Evolutionary conservation across 2,329 filamentous ascomycete species (phyloP), one percentile per base, ranked within the genome.

Genomic region (Stachybotrys echinatus): DNA sequence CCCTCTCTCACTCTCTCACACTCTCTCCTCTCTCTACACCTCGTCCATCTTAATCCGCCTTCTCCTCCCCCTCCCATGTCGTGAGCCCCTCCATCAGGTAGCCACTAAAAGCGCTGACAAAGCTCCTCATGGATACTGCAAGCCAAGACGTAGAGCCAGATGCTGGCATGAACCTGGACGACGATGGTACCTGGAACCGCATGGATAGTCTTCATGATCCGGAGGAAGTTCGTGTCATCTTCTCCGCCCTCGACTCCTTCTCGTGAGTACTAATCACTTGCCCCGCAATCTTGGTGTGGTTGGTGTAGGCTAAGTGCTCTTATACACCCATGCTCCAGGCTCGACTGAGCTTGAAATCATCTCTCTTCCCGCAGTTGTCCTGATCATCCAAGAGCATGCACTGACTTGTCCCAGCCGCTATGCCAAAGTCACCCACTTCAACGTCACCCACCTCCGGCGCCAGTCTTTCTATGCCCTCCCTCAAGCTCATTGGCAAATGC

Each of bases 401-500:
- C 10, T 10, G 14, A 34, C 55, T 23, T 20, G 39, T 45, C 45
- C 34, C 58, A 95, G 90, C 49, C 88, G 92, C 69, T 96, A 96
- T 66, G 85, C 88, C 55, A 87, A 85, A 60, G 81, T 84, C 21
- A 88, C 92, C 5, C 92, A 97, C 66, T 88, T 88, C 72, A 95
- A 95, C 68, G 86, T 88, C 55, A 97, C 92, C 5, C 92, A 97
- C 67, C 79, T 92, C 18, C 86, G 94, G 20, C 85, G 95, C 23
- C 91, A 94, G 67, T 87, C 90, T 14, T 96, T 99, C 70, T 99
- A 97, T 67, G 88, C 91, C 8, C 77, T 99, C 6, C 90, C 92
- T 1, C 83, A 86, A 51, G 74, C 79, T 2, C 92, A 99, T 65
- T 94, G 90, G 84, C 81, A 88, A 61, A 79, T 95, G 63, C 80